A percentile compares a stretch with the other conserved stretches of the same genome.
Evolutionary conservation across 345 rosid genomes (phyloP).

Genomic region (Dimocarpus longan): DNA sequence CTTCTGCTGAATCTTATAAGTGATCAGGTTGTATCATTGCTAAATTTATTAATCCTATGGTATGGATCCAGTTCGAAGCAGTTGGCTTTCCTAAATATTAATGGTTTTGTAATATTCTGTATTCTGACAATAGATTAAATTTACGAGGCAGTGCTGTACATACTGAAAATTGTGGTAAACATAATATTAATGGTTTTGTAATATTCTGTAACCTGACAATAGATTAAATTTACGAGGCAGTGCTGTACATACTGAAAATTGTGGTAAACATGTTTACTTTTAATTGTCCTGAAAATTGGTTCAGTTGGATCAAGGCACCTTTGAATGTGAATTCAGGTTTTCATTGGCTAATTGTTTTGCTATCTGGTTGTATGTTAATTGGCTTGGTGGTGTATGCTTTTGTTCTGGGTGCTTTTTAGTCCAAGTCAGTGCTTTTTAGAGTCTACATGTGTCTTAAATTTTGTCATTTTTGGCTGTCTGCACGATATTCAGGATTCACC

Average conservation of each 20-base stretch:
- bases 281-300: not conserved
- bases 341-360: not conserved
- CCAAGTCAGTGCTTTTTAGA: not conserved
- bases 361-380: constrained; percentile 2
- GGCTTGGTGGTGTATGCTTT: not conserved
- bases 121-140: not conserved
- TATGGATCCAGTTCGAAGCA: not conserved
- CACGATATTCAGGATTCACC: not conserved
- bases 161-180: too few relatives aligned
- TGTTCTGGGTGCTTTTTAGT: not conserved
- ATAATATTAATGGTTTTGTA: not conserved
- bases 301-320: not conserved
- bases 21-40: not conserved
- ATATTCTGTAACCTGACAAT: not conserved
- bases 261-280: not conserved
- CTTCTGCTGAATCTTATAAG: not conserved
- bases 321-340: not conserved
- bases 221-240: not conserved
- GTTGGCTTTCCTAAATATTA: not conserved
- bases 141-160: too few relatives aligned
- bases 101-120: not conserved
- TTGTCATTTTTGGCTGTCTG: not conserved
- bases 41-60: not conserved
- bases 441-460: not conserved
- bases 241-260: not conserved